Evolutionary conservation across 148 eudicot species (phyloP).

Genomic region (Talinum fruticosum): DNA sequence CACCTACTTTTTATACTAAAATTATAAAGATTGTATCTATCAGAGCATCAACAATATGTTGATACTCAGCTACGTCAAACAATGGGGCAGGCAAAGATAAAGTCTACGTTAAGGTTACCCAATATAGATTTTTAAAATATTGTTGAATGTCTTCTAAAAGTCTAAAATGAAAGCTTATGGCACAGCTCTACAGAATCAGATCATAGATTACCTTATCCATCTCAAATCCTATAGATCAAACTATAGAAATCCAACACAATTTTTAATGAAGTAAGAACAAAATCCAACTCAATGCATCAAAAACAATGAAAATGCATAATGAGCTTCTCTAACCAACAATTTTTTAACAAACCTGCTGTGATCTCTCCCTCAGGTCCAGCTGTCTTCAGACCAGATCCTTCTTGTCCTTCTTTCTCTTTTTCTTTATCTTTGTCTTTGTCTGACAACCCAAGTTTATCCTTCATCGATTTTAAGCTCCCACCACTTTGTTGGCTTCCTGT

Average conservation of each 20-base stretch:
- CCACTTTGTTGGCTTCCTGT: conserved; percentile 75
- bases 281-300: background rate
- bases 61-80: no score
- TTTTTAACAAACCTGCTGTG: conserved; percentile 65
- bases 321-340: background rate
- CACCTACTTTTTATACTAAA: no score
- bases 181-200: background rate
- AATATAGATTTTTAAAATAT: no score
- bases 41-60: no score
- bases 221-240: background rate
- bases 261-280: background rate
- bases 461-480: conserved; percentile 83
- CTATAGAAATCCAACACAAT: background rate
- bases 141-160: no score
- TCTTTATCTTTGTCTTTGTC: conserved; percentile 34
- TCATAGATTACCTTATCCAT: background rate
- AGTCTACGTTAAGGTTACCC: no score
- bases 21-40: no score
- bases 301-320: background rate
- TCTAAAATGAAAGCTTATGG: no score
- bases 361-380: conserved; percentile 96
- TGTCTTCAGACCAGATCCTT: conserved; percentile 70
- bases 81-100: no score
- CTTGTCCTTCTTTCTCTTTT: conserved; percentile 79
- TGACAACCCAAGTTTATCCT: conserved; percentile 56